These are phyloP conservation scores for Colletotrichum tofieldiae DNA, from an alignment of 2,329 filamentous ascomycete genomes.

Conservation along the genomic window DNA sequence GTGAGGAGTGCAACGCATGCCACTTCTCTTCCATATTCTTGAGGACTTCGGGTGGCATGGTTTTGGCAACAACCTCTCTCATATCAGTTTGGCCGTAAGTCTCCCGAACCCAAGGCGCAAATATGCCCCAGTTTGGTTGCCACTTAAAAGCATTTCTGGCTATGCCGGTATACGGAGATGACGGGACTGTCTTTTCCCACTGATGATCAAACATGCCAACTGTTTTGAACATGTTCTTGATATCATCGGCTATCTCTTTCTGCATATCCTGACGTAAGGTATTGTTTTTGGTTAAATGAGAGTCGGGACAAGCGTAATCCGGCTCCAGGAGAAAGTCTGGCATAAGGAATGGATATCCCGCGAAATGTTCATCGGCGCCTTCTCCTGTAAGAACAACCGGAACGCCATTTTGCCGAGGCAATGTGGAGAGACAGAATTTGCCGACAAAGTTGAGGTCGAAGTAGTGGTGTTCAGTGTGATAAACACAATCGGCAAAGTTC, in stretches of 20 bases:
- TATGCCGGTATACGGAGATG: background rate
- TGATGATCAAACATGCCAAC: slow-evolving; percentile 36
- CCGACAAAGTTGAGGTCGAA: slow-evolving; percentile 68
- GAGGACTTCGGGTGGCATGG: slow-evolving; percentile 38
- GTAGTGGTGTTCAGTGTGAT: slow-evolving; percentile 52
- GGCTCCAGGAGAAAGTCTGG: slow-evolving; percentile 65
- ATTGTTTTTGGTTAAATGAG: slow-evolving; percentile 13
- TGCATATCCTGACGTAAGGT: slow-evolving; percentile 18
- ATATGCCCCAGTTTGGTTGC: slow-evolving; percentile 11
- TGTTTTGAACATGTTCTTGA: slow-evolving; percentile 32
- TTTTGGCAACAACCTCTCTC: slow-evolving; percentile 8
- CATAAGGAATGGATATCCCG: slow-evolving; percentile 64
- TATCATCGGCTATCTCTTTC: slow-evolving; percentile 26
- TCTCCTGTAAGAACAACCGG: slow-evolving; percentile 70
- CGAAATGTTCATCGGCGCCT: slow-evolving; percentile 69
- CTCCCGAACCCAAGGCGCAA: slow-evolving; percentile 34
- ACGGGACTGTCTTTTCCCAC: slow-evolving; percentile 7
- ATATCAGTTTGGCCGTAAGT: slow-evolving; percentile 8
- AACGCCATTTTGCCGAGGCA: slow-evolving; percentile 61
- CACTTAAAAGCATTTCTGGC: slow-evolving; percentile 21
- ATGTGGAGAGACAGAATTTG: slow-evolving; percentile 64
- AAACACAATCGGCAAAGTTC: slow-evolving; percentile 50
- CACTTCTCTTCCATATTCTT: slow-evolving; percentile 48
- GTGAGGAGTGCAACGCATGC: slow-evolving; percentile 49
- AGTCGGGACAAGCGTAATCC: slow-evolving; percentile 56